A percentile compares a stretch with the other conserved stretches of the same genome.
These are phyloP conservation scores for Auxenochlorella pyrenoidosa DNA, from an alignment of 139 green algal species.

Conservation along the genomic window DNA sequence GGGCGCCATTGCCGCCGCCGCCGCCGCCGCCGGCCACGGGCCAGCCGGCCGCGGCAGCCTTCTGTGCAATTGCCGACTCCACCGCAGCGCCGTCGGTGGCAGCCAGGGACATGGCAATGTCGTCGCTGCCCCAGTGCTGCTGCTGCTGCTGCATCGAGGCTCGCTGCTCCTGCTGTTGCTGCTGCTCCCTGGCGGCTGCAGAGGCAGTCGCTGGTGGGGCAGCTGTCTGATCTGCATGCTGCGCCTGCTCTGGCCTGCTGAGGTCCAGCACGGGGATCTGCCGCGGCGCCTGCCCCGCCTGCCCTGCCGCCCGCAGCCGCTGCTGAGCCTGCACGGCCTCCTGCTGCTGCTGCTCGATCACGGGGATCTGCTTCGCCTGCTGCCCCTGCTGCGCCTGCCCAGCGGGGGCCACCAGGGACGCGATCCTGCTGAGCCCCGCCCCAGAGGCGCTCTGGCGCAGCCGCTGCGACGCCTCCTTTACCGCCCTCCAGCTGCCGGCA, in stretches of 20 bases:
- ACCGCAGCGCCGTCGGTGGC: not conserved
- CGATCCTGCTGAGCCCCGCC: not conserved
- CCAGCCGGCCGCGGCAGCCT: slow-evolving; percentile 4
- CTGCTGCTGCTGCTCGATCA: slow-evolving; percentile 17
- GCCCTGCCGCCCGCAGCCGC: not conserved
- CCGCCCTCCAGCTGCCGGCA: not conserved
- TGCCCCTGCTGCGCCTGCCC: not conserved
- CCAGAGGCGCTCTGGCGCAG: not conserved
- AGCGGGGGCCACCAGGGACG: not conserved
- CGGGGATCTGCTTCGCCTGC: not conserved
- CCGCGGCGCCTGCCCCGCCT: not conserved
- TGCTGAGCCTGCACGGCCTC: not conserved
- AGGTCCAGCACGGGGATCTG: slow-evolving; percentile 24
- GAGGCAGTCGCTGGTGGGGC: not conserved
- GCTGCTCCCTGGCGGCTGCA: not conserved
- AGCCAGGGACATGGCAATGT: not conserved
- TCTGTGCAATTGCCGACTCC: slow-evolving; percentile 8
- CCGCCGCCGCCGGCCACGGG: not conserved
- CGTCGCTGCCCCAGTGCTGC: not conserved
- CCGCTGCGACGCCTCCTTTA: not conserved
- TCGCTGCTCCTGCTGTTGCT: not conserved
- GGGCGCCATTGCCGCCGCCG: too few species aligned
- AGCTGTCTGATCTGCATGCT: not conserved
- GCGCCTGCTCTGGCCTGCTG: not conserved
- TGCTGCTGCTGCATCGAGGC: not conserved